Percentiles rank a stretch among this genome's conserved stretches.
These are phyloP conservation scores for Vanilla planifolia DNA, from an alignment of 106 monocot species.

Conservation along the genomic window DNA sequence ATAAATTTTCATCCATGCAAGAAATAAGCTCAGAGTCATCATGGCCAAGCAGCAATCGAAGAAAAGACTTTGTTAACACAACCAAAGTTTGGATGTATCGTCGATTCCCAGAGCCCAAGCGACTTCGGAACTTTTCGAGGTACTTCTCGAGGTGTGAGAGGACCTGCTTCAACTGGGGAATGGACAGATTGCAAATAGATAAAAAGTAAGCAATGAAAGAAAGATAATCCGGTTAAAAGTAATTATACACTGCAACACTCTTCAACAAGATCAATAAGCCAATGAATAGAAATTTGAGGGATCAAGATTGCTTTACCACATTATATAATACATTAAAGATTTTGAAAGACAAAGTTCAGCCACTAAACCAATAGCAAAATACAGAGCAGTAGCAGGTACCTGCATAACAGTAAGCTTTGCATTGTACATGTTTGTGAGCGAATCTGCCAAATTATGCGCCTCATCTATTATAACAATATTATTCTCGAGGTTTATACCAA, in stretches of 20 bases:
- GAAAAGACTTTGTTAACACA: slow-evolving; percentile 52
- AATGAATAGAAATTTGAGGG: no score
- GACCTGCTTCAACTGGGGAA: slow-evolving; percentile 52
- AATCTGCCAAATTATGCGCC: slow-evolving; percentile 94
- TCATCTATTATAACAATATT: slow-evolving; percentile 89
- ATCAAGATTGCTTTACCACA: no score
- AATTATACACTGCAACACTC: no score
- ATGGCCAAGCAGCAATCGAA: slow-evolving; percentile 27
- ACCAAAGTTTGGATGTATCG: slow-evolving; percentile 86
- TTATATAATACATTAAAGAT: no score
- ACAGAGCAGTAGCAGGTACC: slow-evolving; percentile 29
- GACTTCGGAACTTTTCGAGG: slow-evolving; percentile 45
- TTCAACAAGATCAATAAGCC: no score
- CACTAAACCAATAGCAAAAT: no score
- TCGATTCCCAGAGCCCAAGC: slow-evolving; percentile 77
- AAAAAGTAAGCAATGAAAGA: neutral
- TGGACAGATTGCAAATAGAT: neutral
- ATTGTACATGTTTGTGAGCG: slow-evolving; percentile 88
- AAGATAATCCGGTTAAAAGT: neutral
- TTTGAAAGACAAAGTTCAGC: no score
- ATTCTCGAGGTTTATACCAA: slow-evolving; percentile 78
- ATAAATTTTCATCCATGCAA: neutral
- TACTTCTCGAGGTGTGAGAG: slow-evolving; percentile 58
- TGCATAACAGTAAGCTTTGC: slow-evolving; percentile 67
- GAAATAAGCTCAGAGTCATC: slow-evolving; percentile 9